A percentile compares a stretch with the other conserved stretches of the same genome.
These are phyloP conservation scores for Bremia lactucae DNA, from an alignment of 352 stramenopile species.

Conservation along the genomic window DNA sequence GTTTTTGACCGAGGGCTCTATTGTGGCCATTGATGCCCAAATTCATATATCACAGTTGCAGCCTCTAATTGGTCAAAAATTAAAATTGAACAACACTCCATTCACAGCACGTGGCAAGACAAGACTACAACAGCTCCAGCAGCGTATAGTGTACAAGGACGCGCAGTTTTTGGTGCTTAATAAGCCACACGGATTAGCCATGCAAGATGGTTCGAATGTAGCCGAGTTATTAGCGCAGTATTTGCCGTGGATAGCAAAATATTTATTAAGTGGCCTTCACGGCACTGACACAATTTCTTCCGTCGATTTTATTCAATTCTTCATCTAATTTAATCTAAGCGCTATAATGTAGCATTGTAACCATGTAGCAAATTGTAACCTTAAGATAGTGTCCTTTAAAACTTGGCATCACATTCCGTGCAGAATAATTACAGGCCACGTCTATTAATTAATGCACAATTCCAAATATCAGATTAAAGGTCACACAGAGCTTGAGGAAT, in stretches of 20 bases:
- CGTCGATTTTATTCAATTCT: no score
- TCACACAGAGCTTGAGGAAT: no score
- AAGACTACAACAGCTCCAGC: constrained; percentile 18
- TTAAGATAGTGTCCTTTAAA: no score
- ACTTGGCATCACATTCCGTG: no score
- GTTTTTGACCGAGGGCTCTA: constrained; percentile 26
- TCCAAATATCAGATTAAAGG: no score
- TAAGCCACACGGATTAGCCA: constrained; percentile 57
- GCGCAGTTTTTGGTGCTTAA: constrained; percentile 53
- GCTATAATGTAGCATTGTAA: no score
- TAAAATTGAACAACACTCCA: neutral
- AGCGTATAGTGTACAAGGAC: constrained; percentile 37
- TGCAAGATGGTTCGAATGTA: constrained; percentile 42
- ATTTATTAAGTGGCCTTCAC: constrained; percentile 5
- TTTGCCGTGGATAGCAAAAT: constrained; percentile 26
- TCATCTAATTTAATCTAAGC: no score
- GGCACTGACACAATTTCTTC: no score
- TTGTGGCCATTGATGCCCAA: constrained; percentile 44
- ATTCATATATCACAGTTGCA: constrained; percentile 29
- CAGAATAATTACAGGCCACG: no score
- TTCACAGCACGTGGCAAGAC: neutral
- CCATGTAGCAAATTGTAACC: no score
- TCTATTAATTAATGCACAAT: no score
- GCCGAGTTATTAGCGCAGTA: constrained; percentile 33
- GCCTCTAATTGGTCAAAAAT: neutral